Conservation (phyloP, 768 basidiomycete species). For the Tulasnella sp. region DNA sequence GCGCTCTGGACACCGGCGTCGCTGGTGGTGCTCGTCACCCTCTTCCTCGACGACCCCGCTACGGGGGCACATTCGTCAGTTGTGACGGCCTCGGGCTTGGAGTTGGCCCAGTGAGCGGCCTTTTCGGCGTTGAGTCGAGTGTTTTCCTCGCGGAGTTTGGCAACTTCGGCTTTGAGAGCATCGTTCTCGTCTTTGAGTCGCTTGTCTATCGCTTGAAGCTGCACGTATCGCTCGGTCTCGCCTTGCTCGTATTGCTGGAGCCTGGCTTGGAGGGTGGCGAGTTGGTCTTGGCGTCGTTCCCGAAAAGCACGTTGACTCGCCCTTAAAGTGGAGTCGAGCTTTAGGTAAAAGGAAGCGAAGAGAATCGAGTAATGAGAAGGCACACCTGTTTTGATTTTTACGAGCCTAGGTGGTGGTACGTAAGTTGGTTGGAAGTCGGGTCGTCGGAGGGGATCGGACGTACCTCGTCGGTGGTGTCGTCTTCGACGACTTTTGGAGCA, state of each 20-base stretch:
- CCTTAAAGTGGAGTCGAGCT: constrained; percentile 33
- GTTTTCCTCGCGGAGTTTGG: constrained; percentile 37
- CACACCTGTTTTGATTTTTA: constrained; percentile 27
- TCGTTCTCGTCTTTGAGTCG: constrained; percentile 83
- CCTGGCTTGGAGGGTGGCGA: constrained; percentile 77
- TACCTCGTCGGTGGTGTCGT: constrained; percentile 42
- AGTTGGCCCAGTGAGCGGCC: constrained; percentile 2
- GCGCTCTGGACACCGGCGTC: neutral
- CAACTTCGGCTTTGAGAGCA: constrained; percentile 55
- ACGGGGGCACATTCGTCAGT: neutral
- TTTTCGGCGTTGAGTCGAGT: constrained; percentile 18
- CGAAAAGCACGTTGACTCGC: constrained; percentile 85
- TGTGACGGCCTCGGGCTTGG: neutral
- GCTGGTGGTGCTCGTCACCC: neutral
- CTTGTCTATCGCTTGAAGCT: constrained; percentile 72
- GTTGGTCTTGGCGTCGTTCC: constrained; percentile 79
- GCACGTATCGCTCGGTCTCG: constrained; percentile 80
- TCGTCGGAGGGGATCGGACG: constrained; percentile 18
- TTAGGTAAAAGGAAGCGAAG: neutral
- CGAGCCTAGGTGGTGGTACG: constrained; percentile 1
- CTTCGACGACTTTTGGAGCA: constrained; percentile 20
- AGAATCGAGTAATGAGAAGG: constrained; percentile 18
- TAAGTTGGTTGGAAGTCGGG: neutral
- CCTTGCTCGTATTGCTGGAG: constrained; percentile 79
- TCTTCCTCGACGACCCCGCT: neutral